phyloP scores from a whole-genome alignment of 306 rosid genomes.

The Rosa chinensis region DNA sequence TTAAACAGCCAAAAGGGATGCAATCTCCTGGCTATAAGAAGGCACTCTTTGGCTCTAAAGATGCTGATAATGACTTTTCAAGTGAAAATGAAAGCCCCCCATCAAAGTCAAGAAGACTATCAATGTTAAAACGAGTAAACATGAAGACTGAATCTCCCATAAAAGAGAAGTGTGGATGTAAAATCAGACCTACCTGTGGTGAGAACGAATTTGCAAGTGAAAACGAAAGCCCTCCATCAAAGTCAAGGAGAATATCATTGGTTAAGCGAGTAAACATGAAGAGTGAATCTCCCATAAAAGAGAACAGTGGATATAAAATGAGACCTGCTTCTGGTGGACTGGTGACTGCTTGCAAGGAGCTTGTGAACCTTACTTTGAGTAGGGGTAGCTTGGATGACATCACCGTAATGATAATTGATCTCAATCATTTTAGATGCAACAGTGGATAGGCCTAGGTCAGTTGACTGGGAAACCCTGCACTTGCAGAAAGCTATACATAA shows the following conservation, averaged over 20 bases:
- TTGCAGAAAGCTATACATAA: neutral
- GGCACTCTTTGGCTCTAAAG: slow-evolving; percentile 26
- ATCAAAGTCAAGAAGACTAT: slow-evolving; percentile 47
- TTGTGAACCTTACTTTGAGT: slow-evolving; percentile 48
- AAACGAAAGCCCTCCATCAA: slow-evolving; percentile 49
- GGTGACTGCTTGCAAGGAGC: slow-evolving; percentile 65
- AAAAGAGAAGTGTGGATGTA: slow-evolving; percentile 32
- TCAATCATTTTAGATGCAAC: slow-evolving; percentile 37
- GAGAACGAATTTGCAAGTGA: slow-evolving; percentile 39
- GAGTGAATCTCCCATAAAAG: slow-evolving; percentile 36
- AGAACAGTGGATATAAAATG: slow-evolving; percentile 24
- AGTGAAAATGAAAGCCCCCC: slow-evolving; percentile 51
- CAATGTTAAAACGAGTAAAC: slow-evolving; percentile 37
- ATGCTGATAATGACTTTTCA: slow-evolving; percentile 26
- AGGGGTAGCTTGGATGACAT: slow-evolving; percentile 66
- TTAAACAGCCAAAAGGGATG: slow-evolving; percentile 31
- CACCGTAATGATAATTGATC: slow-evolving; percentile 65
- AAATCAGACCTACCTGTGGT: neutral
- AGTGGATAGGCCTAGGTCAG: slow-evolving; percentile 4
- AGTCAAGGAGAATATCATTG: slow-evolving; percentile 46
- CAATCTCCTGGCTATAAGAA: slow-evolving; percentile 34
- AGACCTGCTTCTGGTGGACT: slow-evolving; percentile 28
- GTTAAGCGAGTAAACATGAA: slow-evolving; percentile 38
- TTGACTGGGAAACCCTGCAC: slow-evolving; percentile 2
- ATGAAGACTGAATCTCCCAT: slow-evolving; percentile 38